Conservation (phyloP, 306 rosid species). For the Morella rubra region DNA sequence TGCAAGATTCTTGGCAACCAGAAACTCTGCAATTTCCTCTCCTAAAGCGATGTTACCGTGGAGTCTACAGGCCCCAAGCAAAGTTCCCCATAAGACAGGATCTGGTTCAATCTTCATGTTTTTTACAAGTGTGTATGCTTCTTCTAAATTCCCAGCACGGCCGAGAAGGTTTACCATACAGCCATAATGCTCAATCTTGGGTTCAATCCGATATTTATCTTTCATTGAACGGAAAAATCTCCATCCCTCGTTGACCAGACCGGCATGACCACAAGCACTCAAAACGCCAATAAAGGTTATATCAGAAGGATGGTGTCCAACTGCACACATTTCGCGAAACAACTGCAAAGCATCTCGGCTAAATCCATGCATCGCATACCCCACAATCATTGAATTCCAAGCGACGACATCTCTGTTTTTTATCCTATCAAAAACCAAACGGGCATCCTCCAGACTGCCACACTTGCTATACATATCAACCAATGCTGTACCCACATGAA, state of each 20-base stretch:
- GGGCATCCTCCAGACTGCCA: conserved; percentile 69
- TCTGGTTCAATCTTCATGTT: conserved; percentile 63
- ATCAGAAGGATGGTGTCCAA: conserved; percentile 51
- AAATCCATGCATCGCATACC: conserved; percentile 69
- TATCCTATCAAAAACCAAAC: conserved; percentile 51
- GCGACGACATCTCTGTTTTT: conserved; percentile 59
- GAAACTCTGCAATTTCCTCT: conserved; percentile 66
- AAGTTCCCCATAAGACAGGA: conserved; percentile 76
- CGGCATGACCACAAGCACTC: conserved; percentile 73
- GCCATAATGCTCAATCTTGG: conserved; percentile 75
- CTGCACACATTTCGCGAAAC: conserved; percentile 53
- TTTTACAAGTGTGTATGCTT: conserved; percentile 66
- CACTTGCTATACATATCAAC: conserved; percentile 82
- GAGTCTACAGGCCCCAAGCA: conserved; percentile 80
- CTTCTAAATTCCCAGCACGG: conserved; percentile 64
- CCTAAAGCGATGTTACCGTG: conserved; percentile 60
- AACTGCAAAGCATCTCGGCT: conserved; percentile 56
- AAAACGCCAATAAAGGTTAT: conserved; percentile 63
- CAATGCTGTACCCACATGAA: conserved; percentile 65
- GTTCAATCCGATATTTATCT: conserved; percentile 44
- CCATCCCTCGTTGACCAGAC: conserved; percentile 62
- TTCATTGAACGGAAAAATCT: conserved; percentile 59
- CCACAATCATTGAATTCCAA: conserved; percentile 79
- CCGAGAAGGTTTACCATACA: conserved; percentile 84
- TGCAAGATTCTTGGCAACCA: conserved; percentile 54